Evolutionary conservation across 139 green algal genomes (phyloP).

Genomic region (Volvox africanus): DNA sequence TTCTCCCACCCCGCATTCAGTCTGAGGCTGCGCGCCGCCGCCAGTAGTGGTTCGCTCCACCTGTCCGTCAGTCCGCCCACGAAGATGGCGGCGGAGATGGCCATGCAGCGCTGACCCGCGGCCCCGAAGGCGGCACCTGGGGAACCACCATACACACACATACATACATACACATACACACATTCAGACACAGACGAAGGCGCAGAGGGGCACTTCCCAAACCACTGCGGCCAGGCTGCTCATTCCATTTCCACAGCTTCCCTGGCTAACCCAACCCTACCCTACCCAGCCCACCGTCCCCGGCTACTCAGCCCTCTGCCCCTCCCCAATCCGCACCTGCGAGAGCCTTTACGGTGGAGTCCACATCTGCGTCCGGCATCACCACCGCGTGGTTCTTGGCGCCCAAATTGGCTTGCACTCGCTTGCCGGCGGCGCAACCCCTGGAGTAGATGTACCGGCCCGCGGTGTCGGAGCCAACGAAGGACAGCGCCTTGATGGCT

Average conservation of each 20-base stretch:
- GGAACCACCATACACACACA: neutral
- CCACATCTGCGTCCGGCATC: conserved; percentile 92
- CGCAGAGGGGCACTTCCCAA: too few species aligned
- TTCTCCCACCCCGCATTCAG: conserved; percentile 83
- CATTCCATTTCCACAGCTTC: too few species aligned
- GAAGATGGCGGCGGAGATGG: conserved; percentile 93
- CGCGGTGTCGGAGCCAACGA: conserved; percentile 92
- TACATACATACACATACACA: neutral
- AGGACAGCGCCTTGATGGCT: conserved; percentile 91
- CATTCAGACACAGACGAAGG: neutral
- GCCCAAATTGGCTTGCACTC: conserved; percentile 93
- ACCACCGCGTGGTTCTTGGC: conserved; percentile 99
- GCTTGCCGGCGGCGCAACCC: conserved; percentile 85
- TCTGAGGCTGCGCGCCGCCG: conserved; percentile 80
- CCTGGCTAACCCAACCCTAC: too few species aligned
- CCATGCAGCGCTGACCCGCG: conserved; percentile 98
- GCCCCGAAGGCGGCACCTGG: conserved; percentile 93
- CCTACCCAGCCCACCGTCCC: neutral
- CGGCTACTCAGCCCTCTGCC: neutral
- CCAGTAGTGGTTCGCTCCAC: conserved; percentile 73
- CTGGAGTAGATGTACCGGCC: conserved; percentile 91
- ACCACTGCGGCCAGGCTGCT: too few species aligned
- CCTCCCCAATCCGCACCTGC: conserved; percentile 38
- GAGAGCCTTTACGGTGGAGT: conserved; percentile 84
- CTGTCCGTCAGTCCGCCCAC: conserved; percentile 80